Evolutionary conservation across 306 rosid species (phyloP).

Genomic region (Cucurbita pepo): DNA sequence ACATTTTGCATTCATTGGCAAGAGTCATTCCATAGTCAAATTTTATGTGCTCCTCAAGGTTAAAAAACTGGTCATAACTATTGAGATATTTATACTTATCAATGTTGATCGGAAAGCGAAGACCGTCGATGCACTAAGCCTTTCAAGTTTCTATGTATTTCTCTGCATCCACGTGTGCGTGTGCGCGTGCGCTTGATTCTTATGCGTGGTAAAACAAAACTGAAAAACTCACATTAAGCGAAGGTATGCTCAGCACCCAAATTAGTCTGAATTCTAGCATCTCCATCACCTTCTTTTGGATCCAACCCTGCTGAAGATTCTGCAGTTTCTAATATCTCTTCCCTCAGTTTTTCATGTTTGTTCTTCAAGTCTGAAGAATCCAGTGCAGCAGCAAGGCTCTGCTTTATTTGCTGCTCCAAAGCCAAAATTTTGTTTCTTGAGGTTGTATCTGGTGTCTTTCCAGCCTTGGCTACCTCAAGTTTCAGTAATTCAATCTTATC

Average conservation of each 20-base stretch:
- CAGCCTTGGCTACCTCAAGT: conserved; percentile 54
- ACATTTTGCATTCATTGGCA: neutral
- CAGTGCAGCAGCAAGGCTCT: conserved; percentile 39
- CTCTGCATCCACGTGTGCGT: neutral
- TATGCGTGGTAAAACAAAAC: neutral
- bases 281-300: conserved; percentile 15
- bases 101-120: neutral
- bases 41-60: neutral
- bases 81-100: neutral
- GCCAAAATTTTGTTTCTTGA: conserved; percentile 45
- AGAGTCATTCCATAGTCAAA: neutral
- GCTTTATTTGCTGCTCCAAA: conserved; percentile 53
- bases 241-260: conserved; percentile 29
- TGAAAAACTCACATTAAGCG: conserved; percentile 48
- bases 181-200: neutral
- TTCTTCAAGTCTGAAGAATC: conserved; percentile 45
- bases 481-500: conserved; percentile 49
- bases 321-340: conserved; percentile 26
- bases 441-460: conserved; percentile 34
- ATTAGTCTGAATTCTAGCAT: conserved; percentile 18
- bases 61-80: neutral
- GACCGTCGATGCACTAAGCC: neutral
- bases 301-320: conserved; percentile 20
- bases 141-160: neutral
- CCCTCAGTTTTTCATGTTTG: conserved; percentile 41